Conservation (phyloP, 768 basidiomycete species). For the Macrolepiota albuminosa region DNA sequence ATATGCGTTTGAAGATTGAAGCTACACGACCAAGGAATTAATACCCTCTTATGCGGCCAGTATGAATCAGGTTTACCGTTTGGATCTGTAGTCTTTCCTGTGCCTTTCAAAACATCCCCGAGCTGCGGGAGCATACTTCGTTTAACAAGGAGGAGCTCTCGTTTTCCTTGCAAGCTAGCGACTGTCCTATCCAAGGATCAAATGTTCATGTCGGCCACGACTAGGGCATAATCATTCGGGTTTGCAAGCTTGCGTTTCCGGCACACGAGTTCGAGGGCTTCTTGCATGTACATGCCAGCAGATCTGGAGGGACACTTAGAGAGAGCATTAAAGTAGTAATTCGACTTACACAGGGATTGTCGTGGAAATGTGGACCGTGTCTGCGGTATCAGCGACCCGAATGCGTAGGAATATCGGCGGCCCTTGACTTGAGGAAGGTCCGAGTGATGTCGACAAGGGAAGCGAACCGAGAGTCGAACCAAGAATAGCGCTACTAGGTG, state of each 20-base stretch:
- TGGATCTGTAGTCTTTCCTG: constrained; percentile 80
- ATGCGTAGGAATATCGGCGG: constrained; percentile 83
- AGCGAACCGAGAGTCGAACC: constrained; percentile 42
- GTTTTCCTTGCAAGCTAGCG: constrained; percentile 87
- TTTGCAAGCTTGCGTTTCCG: constrained; percentile 60
- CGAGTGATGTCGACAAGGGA: constrained; percentile 60
- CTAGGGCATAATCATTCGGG: constrained; percentile 79
- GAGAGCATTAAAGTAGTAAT: neutral
- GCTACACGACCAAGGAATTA: constrained; percentile 37
- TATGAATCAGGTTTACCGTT: constrained; percentile 56
- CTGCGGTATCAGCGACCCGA: constrained; percentile 73
- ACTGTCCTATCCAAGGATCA: constrained; percentile 96
- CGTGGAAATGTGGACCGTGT: constrained; percentile 81
- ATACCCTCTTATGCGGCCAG: too few species aligned
- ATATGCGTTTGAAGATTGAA: constrained; percentile 88
- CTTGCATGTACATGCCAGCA: constrained; percentile 95
- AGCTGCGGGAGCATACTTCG: constrained; percentile 69
- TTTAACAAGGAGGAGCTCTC: constrained; percentile 78
- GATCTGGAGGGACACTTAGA: constrained; percentile 39
- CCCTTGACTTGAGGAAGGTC: constrained; percentile 67
- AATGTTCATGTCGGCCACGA: constrained; percentile 66
- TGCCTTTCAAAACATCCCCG: constrained; percentile 61
- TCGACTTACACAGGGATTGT: constrained; percentile 83
- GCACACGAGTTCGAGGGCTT: constrained; percentile 85
- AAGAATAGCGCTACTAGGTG: constrained; percentile 42